Conservation (phyloP, 371 early-diverging fungal genomes). For the Lichtheimia hyalospora region DNA sequence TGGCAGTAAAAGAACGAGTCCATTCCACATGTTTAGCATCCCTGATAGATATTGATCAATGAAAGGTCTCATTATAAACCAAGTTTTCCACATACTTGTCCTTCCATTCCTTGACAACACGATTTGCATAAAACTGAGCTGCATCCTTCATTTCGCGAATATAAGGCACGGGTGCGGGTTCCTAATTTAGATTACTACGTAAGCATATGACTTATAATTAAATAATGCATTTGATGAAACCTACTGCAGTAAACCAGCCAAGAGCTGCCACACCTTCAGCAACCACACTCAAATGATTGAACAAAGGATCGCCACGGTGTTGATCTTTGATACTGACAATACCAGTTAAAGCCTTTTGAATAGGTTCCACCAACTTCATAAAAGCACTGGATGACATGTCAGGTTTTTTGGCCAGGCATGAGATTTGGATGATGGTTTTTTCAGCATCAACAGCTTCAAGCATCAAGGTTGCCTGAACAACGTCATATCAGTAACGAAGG, state of each 20-base stretch:
- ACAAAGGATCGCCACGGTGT: constrained; percentile 73
- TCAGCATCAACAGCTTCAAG: constrained; percentile 68
- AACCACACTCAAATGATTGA: constrained; percentile 82
- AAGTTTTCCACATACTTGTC: constrained; percentile 68
- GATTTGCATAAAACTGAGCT: constrained; percentile 90
- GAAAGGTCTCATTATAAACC: not conserved
- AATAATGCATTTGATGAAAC: constrained; percentile 14
- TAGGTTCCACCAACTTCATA: constrained; percentile 67
- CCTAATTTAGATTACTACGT: constrained; percentile 41
- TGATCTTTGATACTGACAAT: constrained; percentile 72
- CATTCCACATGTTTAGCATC: constrained; percentile 84
- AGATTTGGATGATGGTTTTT: constrained; percentile 72
- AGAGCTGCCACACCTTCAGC: constrained; percentile 90
- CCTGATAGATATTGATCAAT: constrained; percentile 34
- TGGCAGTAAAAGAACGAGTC: constrained; percentile 66
- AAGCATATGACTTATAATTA: not conserved
- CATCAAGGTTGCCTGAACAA: constrained; percentile 36
- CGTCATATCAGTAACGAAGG: not conserved
- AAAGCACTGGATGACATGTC: constrained; percentile 51
- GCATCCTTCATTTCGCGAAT: constrained; percentile 90
- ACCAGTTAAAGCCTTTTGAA: constrained; percentile 67
- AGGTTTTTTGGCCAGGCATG: constrained; percentile 80
- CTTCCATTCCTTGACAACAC: constrained; percentile 87
- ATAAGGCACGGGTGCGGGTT: constrained; percentile 86
- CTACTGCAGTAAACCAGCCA: constrained; percentile 90